Percentiles rank a stretch among this genome's conserved stretches.
phyloP scores from a whole-genome alignment of 169 alveolate genomes.

The Eimeria falciformis region DNA sequence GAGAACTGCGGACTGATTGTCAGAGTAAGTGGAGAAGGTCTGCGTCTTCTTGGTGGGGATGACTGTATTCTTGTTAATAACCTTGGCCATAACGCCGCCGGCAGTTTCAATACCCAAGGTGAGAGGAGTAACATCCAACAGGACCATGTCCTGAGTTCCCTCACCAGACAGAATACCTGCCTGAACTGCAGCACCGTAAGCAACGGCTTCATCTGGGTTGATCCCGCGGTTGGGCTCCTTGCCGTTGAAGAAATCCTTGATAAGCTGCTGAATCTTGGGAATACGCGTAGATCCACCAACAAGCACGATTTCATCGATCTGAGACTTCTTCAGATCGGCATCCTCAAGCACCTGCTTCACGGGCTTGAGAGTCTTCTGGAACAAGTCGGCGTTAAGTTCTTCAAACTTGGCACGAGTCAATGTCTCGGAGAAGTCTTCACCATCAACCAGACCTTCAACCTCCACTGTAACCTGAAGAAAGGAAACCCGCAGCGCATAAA shows the following conservation, averaged over 20 bases:
- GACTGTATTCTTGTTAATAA: constrained; percentile 95
- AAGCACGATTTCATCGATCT: constrained; percentile 97
- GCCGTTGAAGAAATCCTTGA: constrained; percentile 95
- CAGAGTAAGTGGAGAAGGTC: constrained; percentile 96
- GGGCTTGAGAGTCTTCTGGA: constrained; percentile 92
- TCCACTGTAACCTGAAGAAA: constrained; percentile 82
- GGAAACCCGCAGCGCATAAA: background rate
- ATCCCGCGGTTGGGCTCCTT: constrained; percentile 95
- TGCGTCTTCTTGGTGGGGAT: constrained; percentile 97
- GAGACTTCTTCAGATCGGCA: constrained; percentile 89
- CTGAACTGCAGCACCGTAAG: constrained; percentile 96
- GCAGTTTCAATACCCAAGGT: constrained; percentile 97
- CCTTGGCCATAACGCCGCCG: constrained; percentile 97
- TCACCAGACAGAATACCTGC: constrained; percentile 95
- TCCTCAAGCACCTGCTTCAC: constrained; percentile 92
- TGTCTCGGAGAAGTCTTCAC: constrained; percentile 91
- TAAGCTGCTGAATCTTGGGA: constrained; percentile 94
- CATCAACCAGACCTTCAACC: constrained; percentile 91
- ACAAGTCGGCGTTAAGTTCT: constrained; percentile 92
- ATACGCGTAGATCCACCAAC: constrained; percentile 97
- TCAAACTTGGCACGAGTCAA: constrained; percentile 96
- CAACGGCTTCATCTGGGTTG: constrained; percentile 97
- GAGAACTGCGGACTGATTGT: constrained; percentile 96
- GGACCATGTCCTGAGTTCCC: constrained; percentile 91
- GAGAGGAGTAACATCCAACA: constrained; percentile 96